Percentiles rank a stretch among this genome's conserved stretches.
Evolutionary conservation across 192 early-diverging fungal genomes (phyloP).

Genomic region (Umbelopsis sp.): DNA sequence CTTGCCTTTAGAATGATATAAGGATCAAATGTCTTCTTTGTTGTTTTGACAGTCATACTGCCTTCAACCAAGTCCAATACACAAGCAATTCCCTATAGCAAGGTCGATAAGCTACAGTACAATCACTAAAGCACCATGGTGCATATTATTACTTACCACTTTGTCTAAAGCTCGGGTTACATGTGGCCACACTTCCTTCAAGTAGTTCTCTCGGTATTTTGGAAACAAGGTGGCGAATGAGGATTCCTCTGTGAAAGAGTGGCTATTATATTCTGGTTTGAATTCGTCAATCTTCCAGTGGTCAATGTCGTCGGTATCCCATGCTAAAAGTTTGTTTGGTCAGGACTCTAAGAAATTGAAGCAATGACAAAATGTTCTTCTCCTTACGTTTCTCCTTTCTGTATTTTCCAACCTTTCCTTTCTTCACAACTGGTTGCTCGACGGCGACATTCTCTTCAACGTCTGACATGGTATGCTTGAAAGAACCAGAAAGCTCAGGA

Average conservation of each 20-base stretch:
- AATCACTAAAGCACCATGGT: neutral
- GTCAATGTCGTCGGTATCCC: conserved; percentile 93
- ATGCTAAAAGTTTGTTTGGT: conserved; percentile 50
- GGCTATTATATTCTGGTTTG: conserved; percentile 68
- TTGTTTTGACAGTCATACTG: conserved; percentile 97
- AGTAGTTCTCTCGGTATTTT: conserved; percentile 95
- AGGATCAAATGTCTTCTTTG: conserved; percentile 93
- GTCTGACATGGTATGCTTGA: conserved; percentile 18
- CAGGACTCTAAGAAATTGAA: neutral
- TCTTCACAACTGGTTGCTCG: conserved; percentile 36
- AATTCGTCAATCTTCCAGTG: conserved; percentile 94
- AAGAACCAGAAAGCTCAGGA: neutral
- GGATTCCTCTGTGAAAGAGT: conserved; percentile 89
- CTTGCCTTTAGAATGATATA: conserved; percentile 93
- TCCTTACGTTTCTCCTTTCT: conserved; percentile 56
- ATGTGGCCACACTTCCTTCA: conserved; percentile 90
- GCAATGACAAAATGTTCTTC: neutral
- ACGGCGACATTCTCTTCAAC: conserved; percentile 30
- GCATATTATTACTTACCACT: conserved; percentile 47
- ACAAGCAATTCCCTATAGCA: conserved; percentile 77
- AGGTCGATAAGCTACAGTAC: neutral
- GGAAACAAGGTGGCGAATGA: conserved; percentile 98
- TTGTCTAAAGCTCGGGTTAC: conserved; percentile 81
- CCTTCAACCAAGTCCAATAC: conserved; percentile 95
- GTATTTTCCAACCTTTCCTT: conserved; percentile 53